Percentiles rank a stretch among this genome's conserved stretches.
Evolutionary conservation across 2,329 filamentous ascomycete species (phyloP).

Genomic region (Colletotrichum endophyticum): DNA sequence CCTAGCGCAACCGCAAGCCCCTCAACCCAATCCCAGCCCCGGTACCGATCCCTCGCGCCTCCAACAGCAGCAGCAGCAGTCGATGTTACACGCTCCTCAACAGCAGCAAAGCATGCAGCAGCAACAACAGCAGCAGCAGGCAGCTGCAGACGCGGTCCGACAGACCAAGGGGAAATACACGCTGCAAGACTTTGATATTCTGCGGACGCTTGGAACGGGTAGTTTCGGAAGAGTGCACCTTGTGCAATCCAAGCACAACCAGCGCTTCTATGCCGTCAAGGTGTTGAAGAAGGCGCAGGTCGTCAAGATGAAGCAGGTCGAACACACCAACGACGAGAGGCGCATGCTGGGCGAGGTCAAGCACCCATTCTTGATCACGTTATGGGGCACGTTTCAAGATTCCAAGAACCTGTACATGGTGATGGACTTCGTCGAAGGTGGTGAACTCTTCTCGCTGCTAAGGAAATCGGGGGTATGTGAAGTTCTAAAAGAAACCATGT

Average conservation of each 20-base stretch:
- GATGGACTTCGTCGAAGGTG: constrained; percentile 99
- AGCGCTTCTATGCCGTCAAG: constrained; percentile 97
- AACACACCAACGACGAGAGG: constrained; percentile 98
- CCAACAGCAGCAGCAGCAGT: constrained; percentile 43
- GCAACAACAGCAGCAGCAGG: constrained; percentile 26
- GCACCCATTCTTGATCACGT: constrained; percentile 94
- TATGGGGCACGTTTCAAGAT: constrained; percentile 99
- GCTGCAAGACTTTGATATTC: constrained; percentile 85
- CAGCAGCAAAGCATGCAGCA: constrained; percentile 20
- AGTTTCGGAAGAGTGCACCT: constrained; percentile 97
- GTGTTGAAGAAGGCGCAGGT: constrained; percentile 98
- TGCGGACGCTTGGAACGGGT: constrained; percentile 92
- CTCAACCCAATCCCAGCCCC: constrained; percentile 39
- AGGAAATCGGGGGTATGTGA: constrained; percentile 84
- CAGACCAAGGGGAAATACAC: constrained; percentile 98
- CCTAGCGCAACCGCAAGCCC: constrained; percentile 27
- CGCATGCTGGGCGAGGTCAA: constrained; percentile 96
- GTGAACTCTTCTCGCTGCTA: constrained; percentile 93
- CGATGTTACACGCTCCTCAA: constrained; percentile 26
- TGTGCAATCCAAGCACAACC: constrained; percentile 97
- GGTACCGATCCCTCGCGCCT: constrained; percentile 38
- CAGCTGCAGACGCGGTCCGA: constrained; percentile 44
- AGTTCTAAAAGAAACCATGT: background rate
- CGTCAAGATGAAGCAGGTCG: constrained; percentile 99
- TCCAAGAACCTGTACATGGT: constrained; percentile 98